phyloP scores from a whole-genome alignment of 495 filamentous ascomycete genomes.

The Penicillium robsamsonii region DNA sequence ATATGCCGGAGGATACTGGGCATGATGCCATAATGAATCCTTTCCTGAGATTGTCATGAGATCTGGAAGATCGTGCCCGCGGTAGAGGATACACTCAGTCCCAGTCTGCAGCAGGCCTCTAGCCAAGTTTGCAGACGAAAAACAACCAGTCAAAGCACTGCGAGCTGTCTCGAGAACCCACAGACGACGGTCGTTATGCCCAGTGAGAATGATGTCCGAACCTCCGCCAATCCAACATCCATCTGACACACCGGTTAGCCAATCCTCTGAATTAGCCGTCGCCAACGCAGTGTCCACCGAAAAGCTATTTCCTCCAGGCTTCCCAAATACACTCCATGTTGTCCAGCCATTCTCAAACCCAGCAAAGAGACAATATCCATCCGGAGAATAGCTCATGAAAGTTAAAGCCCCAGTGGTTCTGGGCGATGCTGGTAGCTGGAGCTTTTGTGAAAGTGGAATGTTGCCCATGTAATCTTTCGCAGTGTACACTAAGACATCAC shows the following conservation, averaged over 20 bases:
- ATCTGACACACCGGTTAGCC: slow-evolving; percentile 71
- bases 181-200: slow-evolving; percentile 66
- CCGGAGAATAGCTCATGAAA: slow-evolving; percentile 84
- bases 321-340: slow-evolving; percentile 96
- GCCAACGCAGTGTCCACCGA: slow-evolving; percentile 62
- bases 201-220: slow-evolving; percentile 75
- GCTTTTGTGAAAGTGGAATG: slow-evolving; percentile 82
- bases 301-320: slow-evolving; percentile 80
- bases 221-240: slow-evolving; percentile 86
- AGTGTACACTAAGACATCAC: slow-evolving; percentile 79
- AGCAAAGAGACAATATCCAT: slow-evolving; percentile 94
- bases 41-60: slow-evolving; percentile 91
- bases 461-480: slow-evolving; percentile 91
- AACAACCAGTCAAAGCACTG: slow-evolving; percentile 86
- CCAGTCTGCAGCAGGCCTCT: slow-evolving; percentile 85
- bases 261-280: slow-evolving; percentile 66
- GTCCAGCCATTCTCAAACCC: slow-evolving; percentile 94
- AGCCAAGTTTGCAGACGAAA: slow-evolving; percentile 83
- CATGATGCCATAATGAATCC: slow-evolving; percentile 86
- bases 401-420: slow-evolving; percentile 65
- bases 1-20: slow-evolving; percentile 81
- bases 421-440: slow-evolving; percentile 62
- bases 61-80: slow-evolving; percentile 87
- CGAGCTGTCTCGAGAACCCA: slow-evolving; percentile 91
- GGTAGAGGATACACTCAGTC: slow-evolving; percentile 82